phyloP scores from a whole-genome alignment of 768 basidiomycete species.

The Tulasnella sp. region DNA sequence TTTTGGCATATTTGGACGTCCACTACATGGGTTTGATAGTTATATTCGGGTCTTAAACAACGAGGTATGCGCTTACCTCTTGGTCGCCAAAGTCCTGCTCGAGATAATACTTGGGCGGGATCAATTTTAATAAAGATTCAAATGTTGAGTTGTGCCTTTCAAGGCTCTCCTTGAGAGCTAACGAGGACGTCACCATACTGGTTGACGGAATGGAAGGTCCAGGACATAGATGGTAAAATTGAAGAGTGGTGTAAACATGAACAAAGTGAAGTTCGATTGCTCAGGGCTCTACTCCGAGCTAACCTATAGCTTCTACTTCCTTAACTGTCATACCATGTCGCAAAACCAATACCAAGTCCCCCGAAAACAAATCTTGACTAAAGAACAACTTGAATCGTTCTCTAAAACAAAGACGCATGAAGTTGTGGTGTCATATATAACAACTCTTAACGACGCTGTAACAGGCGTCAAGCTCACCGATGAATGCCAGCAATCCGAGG shows the following conservation, averaged over 20 bases:
- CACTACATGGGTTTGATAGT: constrained; percentile 26
- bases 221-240: too few relatives aligned
- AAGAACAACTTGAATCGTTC: constrained; percentile 70
- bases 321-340: too few relatives aligned
- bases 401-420: constrained; percentile 58
- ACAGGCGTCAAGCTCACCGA: constrained; percentile 65
- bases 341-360: constrained; percentile 26
- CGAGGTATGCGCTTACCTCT: constrained; percentile 34
- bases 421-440: constrained; percentile 55
- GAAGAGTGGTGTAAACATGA: too few relatives aligned
- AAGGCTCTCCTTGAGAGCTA: too few relatives aligned
- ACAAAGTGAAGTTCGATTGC: too few relatives aligned
- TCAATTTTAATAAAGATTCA: constrained; percentile 66
- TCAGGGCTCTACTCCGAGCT: too few relatives aligned
- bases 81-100: constrained; percentile 52
- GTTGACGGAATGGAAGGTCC: too few relatives aligned
- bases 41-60: neutral
- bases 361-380: constrained; percentile 60
- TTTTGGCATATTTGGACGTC: constrained; percentile 65
- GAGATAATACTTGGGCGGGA: constrained; percentile 84
- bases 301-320: too few relatives aligned
- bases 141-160: constrained; percentile 80
- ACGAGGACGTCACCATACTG: too few relatives aligned
- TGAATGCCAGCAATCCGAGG: constrained; percentile 42
- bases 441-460: constrained; percentile 60